Evolutionary conservation across 352 stramenopile genomes (phyloP).

Genomic region (Peronospora belbahrii): DNA sequence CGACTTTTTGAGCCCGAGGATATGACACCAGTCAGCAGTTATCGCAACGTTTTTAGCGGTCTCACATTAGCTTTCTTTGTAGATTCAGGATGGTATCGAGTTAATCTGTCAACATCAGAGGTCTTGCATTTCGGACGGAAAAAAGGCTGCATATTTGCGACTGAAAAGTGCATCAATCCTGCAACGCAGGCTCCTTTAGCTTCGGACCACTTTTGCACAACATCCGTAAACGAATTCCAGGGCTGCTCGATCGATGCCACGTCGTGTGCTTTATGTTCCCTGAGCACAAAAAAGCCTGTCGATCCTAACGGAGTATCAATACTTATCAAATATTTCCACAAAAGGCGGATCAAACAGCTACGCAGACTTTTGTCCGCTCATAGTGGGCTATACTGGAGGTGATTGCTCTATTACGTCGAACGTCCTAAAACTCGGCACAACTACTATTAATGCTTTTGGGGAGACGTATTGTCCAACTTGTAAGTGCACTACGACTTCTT

Average conservation of each 20-base stretch:
- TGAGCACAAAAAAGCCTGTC: slow-evolving; percentile 20
- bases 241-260: slow-evolving; percentile 62
- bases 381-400: slow-evolving; percentile 41
- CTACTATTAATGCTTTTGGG: slow-evolving; percentile 51
- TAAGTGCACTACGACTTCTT: slow-evolving; percentile 49
- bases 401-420: slow-evolving; percentile 47
- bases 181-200: slow-evolving; percentile 27
- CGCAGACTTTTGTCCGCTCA: slow-evolving; percentile 63
- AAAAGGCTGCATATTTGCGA: slow-evolving; percentile 52
- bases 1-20: slow-evolving; percentile 67
- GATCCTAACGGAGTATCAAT: slow-evolving; percentile 51
- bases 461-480: slow-evolving; percentile 66
- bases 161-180: slow-evolving; percentile 47
- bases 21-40: slow-evolving; percentile 64
- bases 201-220: slow-evolving; percentile 47
- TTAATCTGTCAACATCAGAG: slow-evolving; percentile 38
- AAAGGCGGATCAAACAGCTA: slow-evolving; percentile 44
- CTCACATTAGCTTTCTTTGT: slow-evolving; percentile 72
- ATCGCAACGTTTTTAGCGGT: slow-evolving; percentile 46
- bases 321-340: slow-evolving; percentile 35
- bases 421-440: slow-evolving; percentile 30
- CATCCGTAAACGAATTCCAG: slow-evolving; percentile 20
- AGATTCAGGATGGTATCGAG: slow-evolving; percentile 67
- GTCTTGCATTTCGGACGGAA: slow-evolving; percentile 48
- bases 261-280: slow-evolving; percentile 45